Base-by-base conservation (phyloP, 768 basidiomycete genomes). In the Boletus rubropictus region DNA sequence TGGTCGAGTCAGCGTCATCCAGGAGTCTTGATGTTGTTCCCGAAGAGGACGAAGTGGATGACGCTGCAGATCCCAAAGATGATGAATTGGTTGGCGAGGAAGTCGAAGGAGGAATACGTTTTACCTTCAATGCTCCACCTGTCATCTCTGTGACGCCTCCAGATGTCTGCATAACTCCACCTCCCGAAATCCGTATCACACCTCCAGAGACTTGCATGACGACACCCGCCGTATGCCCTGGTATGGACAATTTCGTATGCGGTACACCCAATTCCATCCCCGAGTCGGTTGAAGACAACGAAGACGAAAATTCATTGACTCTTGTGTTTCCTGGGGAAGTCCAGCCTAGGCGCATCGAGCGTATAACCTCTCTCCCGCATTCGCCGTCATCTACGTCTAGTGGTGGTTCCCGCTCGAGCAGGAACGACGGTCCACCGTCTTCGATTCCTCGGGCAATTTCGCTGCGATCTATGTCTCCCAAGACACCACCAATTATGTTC, bases 61-160 rank as follows among this genome's bases (percentile, higher is more conserved):
- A 37, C 5, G 39, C 41, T 57, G 57, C 58, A 18, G 70, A 62
- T 17, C 56, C 57, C 5, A 70, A 74, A 12, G 70, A 70, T 21
- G 75, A 75, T 12, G 75, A 79, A 35, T 74, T 80, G 54, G 72
- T 80, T 45, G 82, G 81, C 25, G 78, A 83, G 50, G 65, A 62
- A 46, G 77, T 78, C 35, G 79, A 76, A 41, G 74, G 81, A 25
- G 87, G 86, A 5, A 85, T 89, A 59, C 80, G 75, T 51, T 87
- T 89, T 55, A 84, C 75, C 3, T 87, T 89, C 51, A 80, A 78
- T 3, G 77, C 81, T 17, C 82, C 86, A n/a, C 66, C 63, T 34
- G 52, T 55, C 35, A 54, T 56, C 48, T 52, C 47, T 52, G 54
- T 61, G 29, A 58, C 65, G 18, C 57, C 69, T 7, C 50, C 56